Base-by-base conservation (phyloP, 768 basidiomycete genomes). In the Ramaria sp. region DNA sequence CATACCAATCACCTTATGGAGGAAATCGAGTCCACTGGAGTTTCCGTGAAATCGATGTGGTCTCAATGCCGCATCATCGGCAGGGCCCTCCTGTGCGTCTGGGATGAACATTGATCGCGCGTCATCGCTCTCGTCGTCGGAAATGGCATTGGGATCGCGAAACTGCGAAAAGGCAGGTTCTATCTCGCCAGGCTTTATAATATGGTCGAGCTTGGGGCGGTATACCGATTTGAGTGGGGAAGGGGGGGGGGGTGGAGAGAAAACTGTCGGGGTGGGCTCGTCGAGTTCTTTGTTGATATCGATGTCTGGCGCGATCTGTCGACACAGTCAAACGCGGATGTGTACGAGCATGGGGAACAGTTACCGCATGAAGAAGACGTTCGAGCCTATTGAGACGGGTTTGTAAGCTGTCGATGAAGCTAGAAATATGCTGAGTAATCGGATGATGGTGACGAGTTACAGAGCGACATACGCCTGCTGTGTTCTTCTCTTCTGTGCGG, bases 251-350 rank as follows among this genome's bases (percentile, higher is more conserved):
- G 63, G 60, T 6, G 20, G 51, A 39, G 30, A 15, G 16, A 36
- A 9, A 43, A 43, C 7, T n/a, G 24, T n/a, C 13, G 22, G 7
- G 18, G 39, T 18, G 83, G 59, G 74, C 82, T 36, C 83, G 78
- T 44, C 85, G 45, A 88, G 70, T 58, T 83, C 78, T 20, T 73
- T 66, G 32, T 78, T 73, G 62, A 84, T 82, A 62, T 85, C 81
- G 43, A 67, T 63, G 57, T 78, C 76, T 28, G 85, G 85, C 27
- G 72, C 74, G 59, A 86, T 70, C 85, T 87, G 61, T 59, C 50
- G 55, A 53, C 43, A 45, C 34, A 41, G 24, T 34, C 4, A 3
- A 42, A 44, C 27, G 8, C 8, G 9, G 39, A 34, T n/a, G 13
- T 7, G 15, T n/a, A 22, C 16, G 22, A 25, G 45, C 10, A 27